Evolutionary conservation across 306 rosid genomes (phyloP), one percentile per base, ranked within the genome.

Genomic region (Luffa aegyptiaca): DNA sequence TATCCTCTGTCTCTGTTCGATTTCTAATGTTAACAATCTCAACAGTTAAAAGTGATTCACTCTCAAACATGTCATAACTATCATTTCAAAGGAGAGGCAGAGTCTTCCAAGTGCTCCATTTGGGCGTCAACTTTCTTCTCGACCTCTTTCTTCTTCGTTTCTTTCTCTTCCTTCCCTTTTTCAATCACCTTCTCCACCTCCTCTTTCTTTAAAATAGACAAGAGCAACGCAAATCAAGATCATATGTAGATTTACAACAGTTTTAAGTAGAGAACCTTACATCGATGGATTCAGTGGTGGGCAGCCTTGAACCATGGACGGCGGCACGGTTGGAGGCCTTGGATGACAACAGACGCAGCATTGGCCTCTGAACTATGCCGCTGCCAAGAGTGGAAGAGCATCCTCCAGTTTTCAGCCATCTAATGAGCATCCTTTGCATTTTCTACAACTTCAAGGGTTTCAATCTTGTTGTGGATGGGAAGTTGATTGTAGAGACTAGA

Each of bases 261-360:
- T n/a, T n/a, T 6, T 6, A 45, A 45, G 49, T 35, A 33, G 20
- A 13, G n/a, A 36, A 53, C 48, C 21, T n/a, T 57, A 87, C 89
- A 31, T 82, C 49, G 21, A 82, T 1, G n/a, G 49, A 58, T 1
- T 81, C 72, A 10, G 86, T 44, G 55, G 37, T 6, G 37, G 87
- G 84, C 62, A 8, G 77, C 77, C 55, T 77, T 4, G 21, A 52
- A 9, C 87, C 84, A 8, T 84, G 89, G 44, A 86, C 79, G 16
- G 74, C 84, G 18, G 87, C 80, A 0, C 85, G 83, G 79, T 76
- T 71, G 8, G 79, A n/a, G 8, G 81, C 61, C 59, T 82, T 84
- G 42, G 36, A 17, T 8, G 36, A 31, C 80, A 84, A 31, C 45
- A 42, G 33, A 4, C 84, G 85, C 72, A 57, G 76, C 62, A 18